Evolutionary conservation across 331 rosid species (phyloP).

Genomic region (Quercus tomentella): DNA sequence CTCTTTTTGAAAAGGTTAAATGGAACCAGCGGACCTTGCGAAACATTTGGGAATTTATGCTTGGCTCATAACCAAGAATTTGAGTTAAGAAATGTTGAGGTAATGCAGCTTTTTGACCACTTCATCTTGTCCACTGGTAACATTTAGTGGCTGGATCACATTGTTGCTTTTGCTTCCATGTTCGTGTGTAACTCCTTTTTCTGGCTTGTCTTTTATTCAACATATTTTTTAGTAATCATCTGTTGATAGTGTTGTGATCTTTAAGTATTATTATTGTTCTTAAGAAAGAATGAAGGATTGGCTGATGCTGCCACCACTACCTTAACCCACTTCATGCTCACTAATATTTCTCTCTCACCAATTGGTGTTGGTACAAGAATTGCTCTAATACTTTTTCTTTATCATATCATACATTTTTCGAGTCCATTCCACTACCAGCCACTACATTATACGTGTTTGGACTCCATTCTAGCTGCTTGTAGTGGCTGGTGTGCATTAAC

Average conservation of each 20-base stretch:
- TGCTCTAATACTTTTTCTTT: background rate
- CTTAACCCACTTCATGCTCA: background rate
- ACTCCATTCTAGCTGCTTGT: background rate
- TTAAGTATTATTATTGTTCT: background rate
- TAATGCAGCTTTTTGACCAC: constrained; percentile 14
- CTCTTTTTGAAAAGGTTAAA: constrained; percentile 55
- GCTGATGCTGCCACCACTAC: background rate
- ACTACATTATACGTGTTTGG: background rate
- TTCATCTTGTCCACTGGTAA: background rate
- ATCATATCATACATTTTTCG: background rate
- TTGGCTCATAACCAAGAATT: constrained; percentile 86
- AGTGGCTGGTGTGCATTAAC: background rate
- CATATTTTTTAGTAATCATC: background rate
- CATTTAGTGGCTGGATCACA: background rate
- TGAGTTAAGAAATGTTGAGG: constrained; percentile 92
- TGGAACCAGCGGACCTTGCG: constrained; percentile 88
- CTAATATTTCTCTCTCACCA: background rate
- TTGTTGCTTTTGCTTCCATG: background rate
- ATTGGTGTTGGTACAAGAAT: too few species aligned
- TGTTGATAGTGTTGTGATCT: background rate
- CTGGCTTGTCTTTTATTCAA: background rate
- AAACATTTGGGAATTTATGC: constrained; percentile 82
- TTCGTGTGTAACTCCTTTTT: background rate
- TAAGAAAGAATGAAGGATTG: background rate
- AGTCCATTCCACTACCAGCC: background rate